phyloP scores from a whole-genome alignment of 257 asterid species.

The Striga asiatica region DNA sequence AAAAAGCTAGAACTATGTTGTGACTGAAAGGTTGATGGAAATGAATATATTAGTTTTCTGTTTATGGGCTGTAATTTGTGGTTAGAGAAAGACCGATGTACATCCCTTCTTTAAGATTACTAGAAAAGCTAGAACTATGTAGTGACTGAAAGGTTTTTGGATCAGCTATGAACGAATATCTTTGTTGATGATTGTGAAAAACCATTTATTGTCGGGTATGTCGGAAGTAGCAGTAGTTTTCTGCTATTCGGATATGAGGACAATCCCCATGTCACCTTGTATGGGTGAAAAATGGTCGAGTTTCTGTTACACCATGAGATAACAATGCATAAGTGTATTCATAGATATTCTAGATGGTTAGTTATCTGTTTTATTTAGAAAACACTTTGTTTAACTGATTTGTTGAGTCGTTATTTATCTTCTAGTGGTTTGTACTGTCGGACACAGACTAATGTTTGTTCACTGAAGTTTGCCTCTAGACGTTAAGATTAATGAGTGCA shows the following conservation, averaged over 20 bases:
- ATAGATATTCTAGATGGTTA: neutral
- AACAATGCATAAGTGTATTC: neutral
- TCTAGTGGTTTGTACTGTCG: neutral
- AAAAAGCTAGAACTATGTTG: too few species aligned
- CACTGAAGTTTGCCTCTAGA: neutral
- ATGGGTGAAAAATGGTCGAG: neutral
- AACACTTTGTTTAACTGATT: neutral
- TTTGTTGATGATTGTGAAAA: neutral
- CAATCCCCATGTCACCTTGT: neutral
- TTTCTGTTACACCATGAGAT: conserved; percentile 8
- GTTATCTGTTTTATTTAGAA: neutral
- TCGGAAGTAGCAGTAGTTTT: neutral
- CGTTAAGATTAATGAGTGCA: neutral
- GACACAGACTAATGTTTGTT: neutral
- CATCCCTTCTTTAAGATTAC: too few species aligned
- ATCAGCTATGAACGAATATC: neutral
- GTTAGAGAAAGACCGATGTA: too few species aligned
- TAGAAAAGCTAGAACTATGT: too few species aligned
- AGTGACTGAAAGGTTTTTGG: neutral
- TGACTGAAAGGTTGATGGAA: too few species aligned
- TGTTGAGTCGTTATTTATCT: neutral
- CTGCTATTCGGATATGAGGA: neutral
- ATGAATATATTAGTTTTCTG: too few species aligned
- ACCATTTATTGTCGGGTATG: neutral
- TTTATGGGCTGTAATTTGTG: too few species aligned